Evolutionary conservation across 2,329 filamentous ascomycete genomes (phyloP), one percentile per base, ranked within the genome.

Genomic region (Coniosporium tulheliwenetii): DNA sequence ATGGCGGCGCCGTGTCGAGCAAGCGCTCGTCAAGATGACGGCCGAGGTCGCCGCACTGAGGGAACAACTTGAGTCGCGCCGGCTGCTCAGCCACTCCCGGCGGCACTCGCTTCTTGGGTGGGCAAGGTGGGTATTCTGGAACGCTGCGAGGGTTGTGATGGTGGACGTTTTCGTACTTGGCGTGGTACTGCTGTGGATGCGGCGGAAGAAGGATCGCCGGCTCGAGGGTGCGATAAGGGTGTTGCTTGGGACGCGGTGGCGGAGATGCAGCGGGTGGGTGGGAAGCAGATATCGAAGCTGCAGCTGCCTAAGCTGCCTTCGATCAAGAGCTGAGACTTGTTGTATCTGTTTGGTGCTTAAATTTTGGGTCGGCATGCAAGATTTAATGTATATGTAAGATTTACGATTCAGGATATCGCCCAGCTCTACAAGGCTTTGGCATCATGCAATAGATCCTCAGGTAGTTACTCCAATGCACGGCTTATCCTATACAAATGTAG

Each of bases 11-110:
- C 79, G 82, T 50, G 80, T 96, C 45, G 89, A 96, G 63, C 74
- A 79, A 36, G 84, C 85, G 15, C 70, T 96, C 42, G 84, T 89
- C 42, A 84, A 86, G 50, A 78, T 96, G 63, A 93, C 87, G 5
- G 82, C 86, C 12, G 91, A 98, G 61, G 77, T 98, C 30, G 87
- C 91, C 1, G 91, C 91, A 1, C 63, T 96, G 45, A 75, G 91
- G 31, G 91, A 98, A 61, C 87, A 96, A 56, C 81, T 96, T 49
- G 81, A 85, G 41, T 73, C 77, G 0, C 78, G 84, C 0, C 71
- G 82, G 10, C 75, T 89, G 48, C 81, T 81, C 63, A 73, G 75
- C 45, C 71, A 75, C 13, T 74, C 73, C 48, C 79, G 72, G 48
- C 73, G 75, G 45, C 74, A 73, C 45, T 79, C 73, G 41, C 59